Percentiles rank a stretch among this genome's conserved stretches.
phyloP scores from a whole-genome alignment of 257 asterid genomes.

The Nicotiana attenuata region DNA sequence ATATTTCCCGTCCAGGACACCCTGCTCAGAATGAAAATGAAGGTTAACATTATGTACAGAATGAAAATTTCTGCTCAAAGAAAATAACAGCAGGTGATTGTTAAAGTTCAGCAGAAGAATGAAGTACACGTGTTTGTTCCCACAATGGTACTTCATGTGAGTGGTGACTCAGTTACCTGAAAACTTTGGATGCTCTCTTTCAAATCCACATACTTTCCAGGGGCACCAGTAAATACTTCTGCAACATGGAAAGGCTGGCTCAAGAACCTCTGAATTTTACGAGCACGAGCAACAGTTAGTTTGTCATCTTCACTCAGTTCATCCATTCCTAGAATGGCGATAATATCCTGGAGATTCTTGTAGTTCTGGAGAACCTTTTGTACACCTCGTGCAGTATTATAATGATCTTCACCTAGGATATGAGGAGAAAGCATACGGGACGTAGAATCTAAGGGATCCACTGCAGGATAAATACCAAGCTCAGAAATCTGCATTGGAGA shows the following conservation, averaged over 20 bases:
- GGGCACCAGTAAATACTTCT: slow-evolving; percentile 32
- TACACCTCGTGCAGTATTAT: slow-evolving; percentile 27
- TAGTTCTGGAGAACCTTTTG: slow-evolving; percentile 89
- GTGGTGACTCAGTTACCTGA: slow-evolving; percentile 1
- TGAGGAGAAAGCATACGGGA: slow-evolving; percentile 31
- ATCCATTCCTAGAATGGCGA: slow-evolving; percentile 97
- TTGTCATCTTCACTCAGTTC: slow-evolving; percentile 75
- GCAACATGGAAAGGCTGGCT: slow-evolving; percentile 93
- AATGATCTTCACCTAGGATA: slow-evolving; percentile 49
- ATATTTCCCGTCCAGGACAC: slow-evolving; percentile 83
- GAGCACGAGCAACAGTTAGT: slow-evolving; percentile 27
- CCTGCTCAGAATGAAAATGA: slow-evolving; percentile 38
- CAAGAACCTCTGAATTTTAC: slow-evolving; percentile 32
- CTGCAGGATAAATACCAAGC: slow-evolving; percentile 98
- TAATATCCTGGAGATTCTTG: slow-evolving; percentile 97
- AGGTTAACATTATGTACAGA: not conserved
- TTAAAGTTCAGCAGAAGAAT: not conserved
- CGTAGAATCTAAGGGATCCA: slow-evolving; percentile 37
- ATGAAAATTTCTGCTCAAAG: not conserved
- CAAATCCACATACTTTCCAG: slow-evolving; percentile 80
- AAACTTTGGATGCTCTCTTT: slow-evolving; percentile 31
- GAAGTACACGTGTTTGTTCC: not conserved
- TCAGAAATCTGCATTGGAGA: slow-evolving; percentile 66
- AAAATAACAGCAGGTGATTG: not conserved
- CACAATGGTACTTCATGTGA: not conserved